Evolutionary conservation across 495 filamentous ascomycete species (phyloP), one percentile per base, ranked within the genome.

Genomic region (Aspergillus biplanus): DNA sequence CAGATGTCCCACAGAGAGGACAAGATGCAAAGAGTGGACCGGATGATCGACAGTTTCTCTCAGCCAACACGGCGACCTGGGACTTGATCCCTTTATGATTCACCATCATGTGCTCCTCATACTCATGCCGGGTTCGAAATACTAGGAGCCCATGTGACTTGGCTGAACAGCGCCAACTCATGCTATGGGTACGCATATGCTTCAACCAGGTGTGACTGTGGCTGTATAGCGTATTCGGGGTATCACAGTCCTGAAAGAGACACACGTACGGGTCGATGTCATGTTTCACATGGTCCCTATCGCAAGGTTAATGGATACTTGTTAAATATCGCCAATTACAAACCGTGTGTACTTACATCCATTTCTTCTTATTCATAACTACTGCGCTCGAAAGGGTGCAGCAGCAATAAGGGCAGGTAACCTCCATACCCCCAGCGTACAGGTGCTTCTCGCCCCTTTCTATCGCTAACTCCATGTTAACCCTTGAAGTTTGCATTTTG

Each of bases 231-330:
- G 21, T 44, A 5, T 58, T n/a, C 13, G 61, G 15, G 8, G 46
- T 50, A 21, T 56, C 44, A 33, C 61, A 63, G 16, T 57, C 32
- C 7, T 57, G 46, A 21, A 57, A 63, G 15, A 63, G 53, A 21
- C 61, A 63, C 12, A 63, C 44, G 21, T 63, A 63, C 8, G 61
- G 44, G n/a, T 63, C 61, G 18, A 63, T 27, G 27, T 63, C 61
- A 21, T 63, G 15, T 16, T 63, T 63, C 16, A 63, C 61, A 52
- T 63, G 61, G 8, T 35, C 42, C n/a, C 61, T 63, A 33, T 18
- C 52, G 34, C 48, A 12, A 16, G 18, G 16, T 48, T 59, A 59
- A 49, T 33, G 18, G 12, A 7, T 39, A 37, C 39, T 31, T 18
- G 4, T 50, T 39, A 15, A 35, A 33, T 7, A 21, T 53, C 21